phyloP scores from a whole-genome alignment of 768 basidiomycete species.

The Hypsizygus marmoreus region DNA sequence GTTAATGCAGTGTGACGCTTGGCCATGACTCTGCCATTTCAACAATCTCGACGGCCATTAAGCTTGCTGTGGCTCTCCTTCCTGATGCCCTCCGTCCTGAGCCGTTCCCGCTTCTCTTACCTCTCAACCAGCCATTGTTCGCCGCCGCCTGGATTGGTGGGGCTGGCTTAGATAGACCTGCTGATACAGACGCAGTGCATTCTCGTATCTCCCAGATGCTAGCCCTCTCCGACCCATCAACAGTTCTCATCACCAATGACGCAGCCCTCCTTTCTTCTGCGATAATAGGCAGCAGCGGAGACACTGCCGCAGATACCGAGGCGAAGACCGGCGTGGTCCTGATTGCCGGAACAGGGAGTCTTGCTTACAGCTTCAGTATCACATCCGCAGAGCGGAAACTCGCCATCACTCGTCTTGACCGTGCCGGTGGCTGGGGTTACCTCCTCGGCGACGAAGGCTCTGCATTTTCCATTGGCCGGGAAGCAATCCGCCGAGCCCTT shows the following conservation, averaged over 20 bases:
- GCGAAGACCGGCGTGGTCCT: slow-evolving; percentile 23
- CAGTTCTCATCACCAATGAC: slow-evolving; percentile 25
- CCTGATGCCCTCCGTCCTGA: slow-evolving; percentile 1
- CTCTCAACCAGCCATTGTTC: slow-evolving; percentile 12
- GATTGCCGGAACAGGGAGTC: slow-evolving; percentile 26
- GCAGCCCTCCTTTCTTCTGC: slow-evolving; percentile 29
- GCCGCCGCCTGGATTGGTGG: slow-evolving; percentile 27
- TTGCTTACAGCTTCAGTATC: slow-evolving; percentile 22
- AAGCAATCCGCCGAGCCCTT: slow-evolving; percentile 22
- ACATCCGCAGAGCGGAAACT: slow-evolving; percentile 12
- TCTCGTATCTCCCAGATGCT: slow-evolving; percentile 15
- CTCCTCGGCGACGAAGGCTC: slow-evolving; percentile 29
- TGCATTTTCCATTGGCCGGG: slow-evolving; percentile 24
- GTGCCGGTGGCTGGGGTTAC: slow-evolving; percentile 28
- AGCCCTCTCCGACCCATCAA: slow-evolving; percentile 14
- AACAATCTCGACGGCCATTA: slow-evolving; percentile 17
- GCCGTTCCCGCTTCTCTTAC: background rate
- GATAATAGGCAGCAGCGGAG: slow-evolving; percentile 11
- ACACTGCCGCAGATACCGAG: background rate
- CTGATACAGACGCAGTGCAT: slow-evolving; percentile 20
- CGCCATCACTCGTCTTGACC: slow-evolving; percentile 15
- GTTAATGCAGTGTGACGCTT: slow-evolving; percentile 21
- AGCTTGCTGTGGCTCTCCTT: slow-evolving; percentile 12
- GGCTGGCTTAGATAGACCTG: slow-evolving; percentile 24
- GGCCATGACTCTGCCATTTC: slow-evolving; percentile 25